A percentile compares a stretch with the other conserved stretches of the same genome.
Conservation (phyloP, 1,284 basidiomycete species). For the Cystodermella granulosa region DNA sequence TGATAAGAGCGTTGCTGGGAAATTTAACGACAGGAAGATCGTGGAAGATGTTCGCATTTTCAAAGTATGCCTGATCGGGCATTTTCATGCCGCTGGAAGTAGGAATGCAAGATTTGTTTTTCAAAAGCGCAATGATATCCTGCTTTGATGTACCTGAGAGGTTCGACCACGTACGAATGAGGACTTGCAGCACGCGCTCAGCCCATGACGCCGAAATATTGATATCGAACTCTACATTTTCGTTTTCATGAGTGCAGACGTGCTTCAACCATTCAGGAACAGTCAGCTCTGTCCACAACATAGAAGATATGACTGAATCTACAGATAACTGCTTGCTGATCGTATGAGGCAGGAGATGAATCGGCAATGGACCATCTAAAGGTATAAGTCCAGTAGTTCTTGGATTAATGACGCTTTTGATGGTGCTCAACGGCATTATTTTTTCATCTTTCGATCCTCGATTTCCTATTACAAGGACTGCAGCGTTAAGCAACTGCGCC, state of each 20-base stretch:
- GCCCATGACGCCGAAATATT: constrained; percentile 70
- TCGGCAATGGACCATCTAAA: constrained; percentile 77
- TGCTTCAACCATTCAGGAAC: constrained; percentile 74
- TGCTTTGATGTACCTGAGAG: constrained; percentile 57
- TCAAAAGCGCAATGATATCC: constrained; percentile 57
- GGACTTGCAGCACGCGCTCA: constrained; percentile 70
- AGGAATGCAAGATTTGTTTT: constrained; percentile 72
- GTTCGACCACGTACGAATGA: constrained; percentile 76
- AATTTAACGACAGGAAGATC: constrained; percentile 82
- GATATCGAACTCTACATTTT: constrained; percentile 59
- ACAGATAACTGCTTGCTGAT: constrained; percentile 64
- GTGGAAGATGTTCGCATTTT: constrained; percentile 81
- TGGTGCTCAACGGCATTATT: constrained; percentile 64
- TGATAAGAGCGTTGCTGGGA: constrained; percentile 63
- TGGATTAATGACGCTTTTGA: constrained; percentile 74
- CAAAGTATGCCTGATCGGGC: constrained; percentile 82
- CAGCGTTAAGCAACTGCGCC: constrained; percentile 63
- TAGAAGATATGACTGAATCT: constrained; percentile 53
- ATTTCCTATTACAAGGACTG: constrained; percentile 62
- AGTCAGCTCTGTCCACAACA: constrained; percentile 81
- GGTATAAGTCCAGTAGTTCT: constrained; percentile 62
- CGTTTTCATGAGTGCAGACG: constrained; percentile 50
- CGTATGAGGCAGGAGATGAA: constrained; percentile 67
- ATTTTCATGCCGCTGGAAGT: constrained; percentile 74
- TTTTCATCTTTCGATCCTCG: constrained; percentile 46